Base-by-base conservation (phyloP, 345 rosid genomes). In the Eucalyptus pumila region DNA sequence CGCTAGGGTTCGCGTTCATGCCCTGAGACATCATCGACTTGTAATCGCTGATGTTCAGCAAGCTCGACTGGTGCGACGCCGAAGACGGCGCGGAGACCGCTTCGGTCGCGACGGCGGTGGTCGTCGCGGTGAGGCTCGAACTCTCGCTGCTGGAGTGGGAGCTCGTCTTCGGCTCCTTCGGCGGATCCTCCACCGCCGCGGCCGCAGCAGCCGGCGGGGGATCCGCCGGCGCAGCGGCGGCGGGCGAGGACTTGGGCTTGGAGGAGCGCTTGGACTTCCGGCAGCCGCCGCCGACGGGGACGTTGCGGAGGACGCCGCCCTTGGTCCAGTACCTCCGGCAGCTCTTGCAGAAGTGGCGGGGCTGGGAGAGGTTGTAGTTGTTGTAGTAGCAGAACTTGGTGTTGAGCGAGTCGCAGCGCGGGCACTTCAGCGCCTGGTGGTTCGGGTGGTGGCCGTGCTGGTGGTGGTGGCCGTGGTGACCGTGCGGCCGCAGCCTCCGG, bases 291-390 rank as follows among this genome's bases (percentile, higher is more conserved):
- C 99, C 99, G 24, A 96, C 94, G 27, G 99, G 99, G 44, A 97
- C 99, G 96, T 96, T 97, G 58, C 99, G 97, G 86, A 97, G 98
- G 87, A 97, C 96, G 89, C 99, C 99, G 45, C 99, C 99, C 91
- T 96, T 97, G 58, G 99, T 97, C 99, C 99, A 97, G 95, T 97
- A 97, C 60, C 99, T 95, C 69, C 99, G 98, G 92, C 99, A 97
- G 94, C 86, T 90, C 92, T 97, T 97, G 92, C 99, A 97, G 94
- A 97, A 97, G 96, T 97, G 98, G 40, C 99, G 97, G 15, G 99
- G 99, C 95, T 97, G 99, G 44, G 98, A 96, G 92, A 96, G 98
- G 91, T 97, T 97, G 95, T 97, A 97, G 88, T 97, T 97, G 92
- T 97, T 97, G 96, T 97, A 97, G 93, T 97, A 97, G 87, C 99